Evolutionary conservation across 306 rosid species (phyloP), one percentile per base, ranked within the genome.

Genomic region (Malus domestica): DNA sequence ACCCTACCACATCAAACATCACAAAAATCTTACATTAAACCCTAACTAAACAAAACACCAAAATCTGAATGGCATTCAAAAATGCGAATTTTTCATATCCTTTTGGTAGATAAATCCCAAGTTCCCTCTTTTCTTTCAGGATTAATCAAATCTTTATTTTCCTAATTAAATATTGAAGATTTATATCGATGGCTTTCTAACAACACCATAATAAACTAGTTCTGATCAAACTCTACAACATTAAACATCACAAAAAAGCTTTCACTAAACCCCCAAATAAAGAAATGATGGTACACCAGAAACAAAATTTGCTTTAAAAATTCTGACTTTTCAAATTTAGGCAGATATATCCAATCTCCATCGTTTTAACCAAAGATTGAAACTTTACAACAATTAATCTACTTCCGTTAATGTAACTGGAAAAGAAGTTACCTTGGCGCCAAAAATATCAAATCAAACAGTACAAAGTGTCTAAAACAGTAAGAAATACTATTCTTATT

Each of bases 1-100:
- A 67, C 80, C 79, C 89, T 85, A 38, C 16, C 60, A 67, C 81
- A 77, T 73, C 18, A 59, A 80, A 59, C 52, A 51, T 22, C 27
- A 40, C 29, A 25, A 15, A 42, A 57, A 61, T 57, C 66, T 27
- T 29, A 38, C 60, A 55, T 68, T 68, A 19, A 55, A 40, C 52
- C 49, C 58, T 20, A 14, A 45, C 10, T 30, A 29, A 11, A 40
- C 61, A 42, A 42, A 79, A 58, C 49, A 16, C 33, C 44, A 42
- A 8, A 68, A 40, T 38, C 13, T 45, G 66, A 35, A 22, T 52
- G 68, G 23, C 63, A 68, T 42, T 38, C 10, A 14, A 30, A 13
- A 54, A 45, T 63, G 11, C 16, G 27, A 52, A 63, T 57, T 76
- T 81, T 81, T 2, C 58, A 27, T 22, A 79, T 65, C 40, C 71